Conservation (phyloP, 1,284 basidiomycete species). For the Moniliella sp. region DNA sequence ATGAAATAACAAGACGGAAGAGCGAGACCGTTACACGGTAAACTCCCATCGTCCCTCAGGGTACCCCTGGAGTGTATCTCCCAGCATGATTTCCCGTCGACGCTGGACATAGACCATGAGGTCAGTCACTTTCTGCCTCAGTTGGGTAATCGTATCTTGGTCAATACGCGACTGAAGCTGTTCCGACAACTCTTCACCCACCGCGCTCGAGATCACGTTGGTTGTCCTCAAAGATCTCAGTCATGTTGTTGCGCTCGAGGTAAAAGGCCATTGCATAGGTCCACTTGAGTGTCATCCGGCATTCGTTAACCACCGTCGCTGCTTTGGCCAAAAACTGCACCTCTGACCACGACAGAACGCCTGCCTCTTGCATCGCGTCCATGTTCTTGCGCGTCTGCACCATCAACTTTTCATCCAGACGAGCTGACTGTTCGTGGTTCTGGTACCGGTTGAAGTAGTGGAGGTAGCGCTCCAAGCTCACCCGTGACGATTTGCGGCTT, state of each 20-base stretch:
- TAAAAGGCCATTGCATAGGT: slow-evolving; percentile 99
- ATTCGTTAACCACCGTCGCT: slow-evolving; percentile 59
- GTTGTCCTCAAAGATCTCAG: slow-evolving; percentile 89
- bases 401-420: slow-evolving; percentile 75
- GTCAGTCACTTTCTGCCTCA: slow-evolving; percentile 80
- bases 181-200: slow-evolving; percentile 57
- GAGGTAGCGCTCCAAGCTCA: slow-evolving; percentile 79
- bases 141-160: slow-evolving; percentile 52
- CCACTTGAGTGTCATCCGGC: slow-evolving; percentile 91
- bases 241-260: slow-evolving; percentile 61
- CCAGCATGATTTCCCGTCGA: slow-evolving; percentile 75
- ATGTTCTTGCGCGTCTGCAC: slow-evolving; percentile 96
- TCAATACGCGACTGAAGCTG: slow-evolving; percentile 75
- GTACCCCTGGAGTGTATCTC: slow-evolving; percentile 78
- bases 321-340: slow-evolving; percentile 97
- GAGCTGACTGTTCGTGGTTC: slow-evolving; percentile 92
- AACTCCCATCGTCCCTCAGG: slow-evolving; percentile 49
- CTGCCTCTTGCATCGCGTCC: slow-evolving; percentile 91
- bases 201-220: slow-evolving; percentile 45
- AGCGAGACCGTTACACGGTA: too few species aligned
- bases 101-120: slow-evolving; percentile 68
- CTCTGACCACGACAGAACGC: slow-evolving; percentile 85
- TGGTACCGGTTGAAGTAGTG: slow-evolving; percentile 52
- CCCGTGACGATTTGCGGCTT: slow-evolving; percentile 49
- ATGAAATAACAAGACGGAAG: too few species aligned